Percentiles rank a stretch among this genome's conserved stretches.
phyloP scores from a whole-genome alignment of 164 flowering plant species.

The Houttuynia cordata region DNA sequence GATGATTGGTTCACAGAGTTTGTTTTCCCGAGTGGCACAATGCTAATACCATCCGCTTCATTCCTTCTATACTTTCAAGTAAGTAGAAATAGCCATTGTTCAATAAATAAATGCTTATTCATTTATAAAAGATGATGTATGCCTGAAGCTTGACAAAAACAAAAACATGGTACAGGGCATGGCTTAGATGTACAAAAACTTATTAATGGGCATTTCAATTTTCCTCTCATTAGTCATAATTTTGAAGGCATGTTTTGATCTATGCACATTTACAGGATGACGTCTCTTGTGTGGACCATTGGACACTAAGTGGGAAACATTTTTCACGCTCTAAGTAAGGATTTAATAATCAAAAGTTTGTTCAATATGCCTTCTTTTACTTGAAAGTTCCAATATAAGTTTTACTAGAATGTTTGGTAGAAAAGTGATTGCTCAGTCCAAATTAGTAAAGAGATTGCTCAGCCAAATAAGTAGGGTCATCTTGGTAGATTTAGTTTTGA shows the following conservation, averaged over 20 bases:
- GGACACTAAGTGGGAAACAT: conserved; percentile 17
- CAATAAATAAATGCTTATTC: too few relatives aligned
- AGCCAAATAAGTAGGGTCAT: too few relatives aligned
- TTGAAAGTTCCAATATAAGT: neutral
- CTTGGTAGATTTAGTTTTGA: too few relatives aligned
- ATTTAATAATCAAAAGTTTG: neutral
- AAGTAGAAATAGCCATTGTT: neutral
- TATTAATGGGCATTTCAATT: too few relatives aligned
- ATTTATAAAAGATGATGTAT: too few relatives aligned
- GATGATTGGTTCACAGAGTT: conserved; percentile 12
- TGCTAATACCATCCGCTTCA: conserved; percentile 12
- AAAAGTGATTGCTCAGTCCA: too few relatives aligned
- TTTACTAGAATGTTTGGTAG: too few relatives aligned
- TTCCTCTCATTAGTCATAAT: too few relatives aligned
- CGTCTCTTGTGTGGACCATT: conserved; percentile 14
- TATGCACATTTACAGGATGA: conserved; percentile 13
- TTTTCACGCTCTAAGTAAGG: neutral
- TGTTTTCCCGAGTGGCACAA: conserved; percentile 11
- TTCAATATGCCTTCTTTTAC: too few relatives aligned
- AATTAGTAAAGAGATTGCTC: too few relatives aligned
- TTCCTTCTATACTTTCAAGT: conserved; percentile 19
- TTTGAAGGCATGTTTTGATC: neutral
- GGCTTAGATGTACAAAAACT: conserved; percentile 1
- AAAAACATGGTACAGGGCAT: conserved; percentile 2
- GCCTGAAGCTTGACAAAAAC: conserved; percentile 5